Evolutionary conservation across 1,284 basidiomycete genomes (phyloP), one percentile per base, ranked within the genome.

Genomic region (Rhodotorula glutinis): DNA sequence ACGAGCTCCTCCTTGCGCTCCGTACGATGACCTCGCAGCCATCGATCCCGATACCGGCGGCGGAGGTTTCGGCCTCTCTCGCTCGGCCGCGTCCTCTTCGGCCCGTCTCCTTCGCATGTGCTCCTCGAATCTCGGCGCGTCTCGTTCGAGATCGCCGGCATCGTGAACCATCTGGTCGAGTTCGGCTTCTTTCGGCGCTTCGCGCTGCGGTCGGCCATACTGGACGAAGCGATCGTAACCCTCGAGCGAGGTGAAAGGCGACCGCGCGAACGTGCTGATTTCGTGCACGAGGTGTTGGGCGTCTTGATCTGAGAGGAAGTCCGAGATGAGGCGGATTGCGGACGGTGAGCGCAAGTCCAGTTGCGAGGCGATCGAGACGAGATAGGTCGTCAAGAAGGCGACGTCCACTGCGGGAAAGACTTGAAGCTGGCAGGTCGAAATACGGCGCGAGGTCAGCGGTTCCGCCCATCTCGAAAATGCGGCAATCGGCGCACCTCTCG

Each of bases 251-350:
- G 25, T 33, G 55, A 72, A 76, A 0, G 75, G 72, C 19, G 71
- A 73, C 0, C 76, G 55, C 8, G 76, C 64, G 19, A 69, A 77
- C n/a, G 66, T 72, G n/a, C 61, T 65, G 27, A 77, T 62, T 56
- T 77, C 76, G 53, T 77, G 76, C 19, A 65, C 55, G 46, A 78
- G 68, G 60, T 78, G 77, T 30, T 74, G 73, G 0, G 75, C 76
- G 23, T 67, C 60, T 21, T 60, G 38, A 9, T 65, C 65, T 0
- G 74, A 73, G 11, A 79, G 43, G 54, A 78, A 76, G 59, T 78
- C 77, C 1, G 72, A 70, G 10, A 79, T 61, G 38, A 78, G 63
- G 1, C 71, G 61, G 13, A 78, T 74, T 33, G 73, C 73, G 38
- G 73, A 69, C 0, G 76, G 67, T 8, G 68, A 69, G 8, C 72